phyloP scores from a whole-genome alignment of 1,139 yeast species.

The Saccharomyces hybrid region DNA sequence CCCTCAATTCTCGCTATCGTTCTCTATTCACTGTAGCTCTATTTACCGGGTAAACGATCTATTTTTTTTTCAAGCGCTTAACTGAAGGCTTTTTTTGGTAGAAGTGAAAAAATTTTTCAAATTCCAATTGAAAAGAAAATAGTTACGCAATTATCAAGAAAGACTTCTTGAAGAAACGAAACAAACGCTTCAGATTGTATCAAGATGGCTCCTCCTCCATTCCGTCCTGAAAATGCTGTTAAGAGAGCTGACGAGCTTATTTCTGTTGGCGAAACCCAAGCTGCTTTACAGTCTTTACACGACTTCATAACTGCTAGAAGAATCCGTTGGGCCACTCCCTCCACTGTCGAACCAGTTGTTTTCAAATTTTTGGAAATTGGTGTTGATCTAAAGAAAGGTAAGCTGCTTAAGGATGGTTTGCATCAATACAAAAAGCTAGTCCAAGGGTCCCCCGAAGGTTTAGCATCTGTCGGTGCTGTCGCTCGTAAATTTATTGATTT shows the following conservation, averaged over 20 bases:
- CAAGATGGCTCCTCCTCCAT: slow-evolving; percentile 50
- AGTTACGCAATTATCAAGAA: too few relatives aligned
- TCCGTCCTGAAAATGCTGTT: slow-evolving; percentile 85
- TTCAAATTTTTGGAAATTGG: slow-evolving; percentile 76
- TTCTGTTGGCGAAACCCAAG: slow-evolving; percentile 81
- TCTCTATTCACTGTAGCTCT: too few relatives aligned
- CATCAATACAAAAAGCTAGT: slow-evolving; percentile 92
- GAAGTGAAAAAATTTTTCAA: not conserved
- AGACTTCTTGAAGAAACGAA: not conserved
- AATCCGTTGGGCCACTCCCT: slow-evolving; percentile 73
- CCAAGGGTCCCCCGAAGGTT: slow-evolving; percentile 67
- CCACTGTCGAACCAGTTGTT: slow-evolving; percentile 85
- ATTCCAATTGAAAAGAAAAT: too few relatives aligned
- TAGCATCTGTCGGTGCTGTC: slow-evolving; percentile 73
- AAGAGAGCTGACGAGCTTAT: slow-evolving; percentile 96
- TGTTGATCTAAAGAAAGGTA: slow-evolving; percentile 79
- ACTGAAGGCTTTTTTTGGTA: not conserved
- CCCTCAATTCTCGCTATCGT: not conserved
- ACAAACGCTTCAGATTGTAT: not conserved
- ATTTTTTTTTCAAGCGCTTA: not conserved
- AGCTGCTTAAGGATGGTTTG: slow-evolving; percentile 87
- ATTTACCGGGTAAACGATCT: not conserved
- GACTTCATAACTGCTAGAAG: slow-evolving; percentile 86
- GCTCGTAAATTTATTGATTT: slow-evolving; percentile 67
- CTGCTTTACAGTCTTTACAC: slow-evolving; percentile 85